Percentiles rank a stretch among this genome's conserved stretches.
Evolutionary conservation across 176 grass and related monocot species (phyloP).

Genomic region (Triticum urartu): DNA sequence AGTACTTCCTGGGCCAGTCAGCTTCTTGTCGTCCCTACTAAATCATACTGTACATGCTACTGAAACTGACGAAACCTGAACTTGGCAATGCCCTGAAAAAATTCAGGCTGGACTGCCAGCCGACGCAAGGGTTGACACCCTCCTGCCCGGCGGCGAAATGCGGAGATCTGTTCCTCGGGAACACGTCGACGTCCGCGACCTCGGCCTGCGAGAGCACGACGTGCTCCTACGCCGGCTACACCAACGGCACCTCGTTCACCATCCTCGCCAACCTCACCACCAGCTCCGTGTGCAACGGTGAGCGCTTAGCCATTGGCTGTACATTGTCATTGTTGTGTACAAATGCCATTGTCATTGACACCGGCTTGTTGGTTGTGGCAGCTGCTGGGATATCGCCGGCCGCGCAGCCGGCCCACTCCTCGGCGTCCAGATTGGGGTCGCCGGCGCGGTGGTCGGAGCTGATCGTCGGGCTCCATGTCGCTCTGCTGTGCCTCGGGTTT

Average conservation of each 20-base stretch:
- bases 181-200: constrained; percentile 49
- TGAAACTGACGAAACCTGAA: background rate
- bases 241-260: constrained; percentile 58
- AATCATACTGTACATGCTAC: background rate
- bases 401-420: constrained; percentile 39
- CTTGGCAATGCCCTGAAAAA: background rate
- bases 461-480: constrained; percentile 34
- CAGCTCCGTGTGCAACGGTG: constrained; percentile 59
- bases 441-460: constrained; percentile 27
- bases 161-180: constrained; percentile 61
- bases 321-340: background rate
- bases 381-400: constrained; percentile 53
- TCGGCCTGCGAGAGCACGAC: constrained; percentile 51
- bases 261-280: constrained; percentile 74
- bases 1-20: constrained; percentile 18
- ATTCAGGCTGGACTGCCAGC: constrained; percentile 67
- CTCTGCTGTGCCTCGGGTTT: constrained; percentile 40
- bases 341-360: background rate
- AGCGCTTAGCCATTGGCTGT: constrained; percentile 13
- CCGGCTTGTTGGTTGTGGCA: constrained; percentile 29
- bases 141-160: constrained; percentile 63
- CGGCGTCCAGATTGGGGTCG: constrained; percentile 24
- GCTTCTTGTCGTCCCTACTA: background rate
- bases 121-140: constrained; percentile 54
- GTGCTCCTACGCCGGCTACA: constrained; percentile 82